A percentile compares a stretch with the other conserved stretches of the same genome.
Evolutionary conservation across 2,329 filamentous ascomycete genomes (phyloP).

Genomic region (Colletotrichum sp.): DNA sequence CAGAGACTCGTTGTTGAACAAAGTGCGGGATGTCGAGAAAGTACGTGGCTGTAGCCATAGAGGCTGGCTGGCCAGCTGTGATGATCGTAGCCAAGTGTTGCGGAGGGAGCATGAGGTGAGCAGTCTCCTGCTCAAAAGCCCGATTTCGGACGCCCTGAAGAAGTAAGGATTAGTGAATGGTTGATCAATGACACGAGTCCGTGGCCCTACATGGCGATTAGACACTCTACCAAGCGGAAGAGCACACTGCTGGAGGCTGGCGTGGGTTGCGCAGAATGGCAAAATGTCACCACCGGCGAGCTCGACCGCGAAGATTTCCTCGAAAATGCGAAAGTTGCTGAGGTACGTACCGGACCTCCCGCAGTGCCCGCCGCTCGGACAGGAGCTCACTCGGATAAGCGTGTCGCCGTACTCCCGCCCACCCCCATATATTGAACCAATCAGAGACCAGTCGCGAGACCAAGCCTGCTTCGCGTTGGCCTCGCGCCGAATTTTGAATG

Average conservation of each 20-base stretch:
- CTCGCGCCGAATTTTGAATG: constrained; percentile 21
- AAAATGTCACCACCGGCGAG: neutral
- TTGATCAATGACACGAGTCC: neutral
- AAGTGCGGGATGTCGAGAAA: neutral
- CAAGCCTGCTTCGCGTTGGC: constrained; percentile 13
- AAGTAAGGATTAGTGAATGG: neutral
- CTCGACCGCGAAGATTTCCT: neutral
- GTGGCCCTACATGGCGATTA: neutral
- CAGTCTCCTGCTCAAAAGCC: constrained; percentile 14
- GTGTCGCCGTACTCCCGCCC: neutral
- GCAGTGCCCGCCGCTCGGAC: neutral
- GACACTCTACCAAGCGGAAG: neutral
- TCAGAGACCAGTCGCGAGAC: constrained; percentile 19
- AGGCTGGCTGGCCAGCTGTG: constrained; percentile 1
- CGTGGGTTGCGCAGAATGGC: neutral
- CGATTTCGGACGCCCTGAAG: constrained; percentile 20
- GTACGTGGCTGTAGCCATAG: neutral
- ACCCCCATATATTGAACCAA: neutral
- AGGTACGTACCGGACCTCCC: neutral
- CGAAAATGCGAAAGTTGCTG: neutral
- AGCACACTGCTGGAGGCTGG: neutral
- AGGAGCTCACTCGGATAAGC: constrained; percentile 10
- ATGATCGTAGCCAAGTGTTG: neutral
- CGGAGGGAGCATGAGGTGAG: constrained; percentile 12
- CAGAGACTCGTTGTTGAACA: neutral